Base-by-base conservation (phyloP, 2,329 filamentous ascomycete species). In the Zarea fungicola region DNA sequence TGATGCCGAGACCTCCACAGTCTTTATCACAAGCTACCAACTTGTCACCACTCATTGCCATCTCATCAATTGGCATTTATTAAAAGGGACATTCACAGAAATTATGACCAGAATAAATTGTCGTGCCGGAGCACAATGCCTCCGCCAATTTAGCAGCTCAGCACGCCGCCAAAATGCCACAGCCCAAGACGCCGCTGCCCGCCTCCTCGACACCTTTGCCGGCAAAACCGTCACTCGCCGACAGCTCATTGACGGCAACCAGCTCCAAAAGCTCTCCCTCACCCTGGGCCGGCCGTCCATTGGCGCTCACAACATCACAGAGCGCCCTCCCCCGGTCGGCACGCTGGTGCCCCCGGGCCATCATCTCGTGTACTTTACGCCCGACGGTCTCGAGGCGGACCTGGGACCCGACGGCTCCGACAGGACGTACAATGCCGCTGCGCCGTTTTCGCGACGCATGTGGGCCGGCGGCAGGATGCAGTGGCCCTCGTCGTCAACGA, bases 281-380 rank as follows among this genome's bases (percentile, higher is more conserved):
- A 83, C 81, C 0, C 73, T 86, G 5, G 70, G 72, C 19, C 75
- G 79, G 2, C 65, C 67, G 1, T 55, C 60, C 5, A 62, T 81
- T 6, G 61, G 65, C 0, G 66, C 64, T 1, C 56, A 66, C 5
- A 63, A 72, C 37, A 56, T 75, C 4, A 66, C 70, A 6, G 59
- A 65, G 26, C 48, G 60, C 1, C 49, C 70, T 0, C 70, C 75
- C 0, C 55, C 63, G 0, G 42, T 58, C 0, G 74, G 75, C 7
- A 79, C 77, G 0, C 71, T 73, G 0, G 52, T 84, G 1, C 80
- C 81, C 0, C 71, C 77, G 0, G 80, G 78, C 2, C 81, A 83
- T 54, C 82, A 85, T 57, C 68, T 85, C 0, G 75, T 74, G 0
- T 85, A 84, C 60, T 85, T 85, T 58, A 83, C 80, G 0, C 80